Percentiles rank a stretch among this genome's conserved stretches.
Conservation (phyloP, 495 filamentous ascomycete species). For the Penicillium longicatenatum region DNA sequence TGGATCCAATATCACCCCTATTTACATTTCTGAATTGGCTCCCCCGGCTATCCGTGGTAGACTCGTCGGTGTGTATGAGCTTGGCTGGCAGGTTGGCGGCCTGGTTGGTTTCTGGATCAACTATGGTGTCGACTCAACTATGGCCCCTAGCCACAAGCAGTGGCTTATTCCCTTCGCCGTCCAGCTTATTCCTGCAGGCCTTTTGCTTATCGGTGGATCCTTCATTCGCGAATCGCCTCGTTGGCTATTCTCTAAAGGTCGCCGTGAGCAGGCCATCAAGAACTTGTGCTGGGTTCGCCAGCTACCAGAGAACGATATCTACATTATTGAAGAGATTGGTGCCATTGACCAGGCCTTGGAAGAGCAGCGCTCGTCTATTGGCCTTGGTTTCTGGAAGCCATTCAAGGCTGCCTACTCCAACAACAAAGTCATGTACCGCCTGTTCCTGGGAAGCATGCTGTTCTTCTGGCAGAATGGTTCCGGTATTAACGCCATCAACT, state of each 20-base stretch:
- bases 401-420: conserved; percentile 58
- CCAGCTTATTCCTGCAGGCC: conserved; percentile 54
- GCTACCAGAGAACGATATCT: conserved; percentile 57
- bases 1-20: conserved; percentile 71
- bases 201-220: conserved; percentile 50
- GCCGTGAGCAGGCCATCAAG: conserved; percentile 55
- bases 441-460: conserved; percentile 67
- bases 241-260: conserved; percentile 53
- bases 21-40: conserved; percentile 78
- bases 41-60: conserved; percentile 78
- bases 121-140: conserved; percentile 40
- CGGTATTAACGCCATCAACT: conserved; percentile 73
- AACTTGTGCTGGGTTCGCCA: conserved; percentile 67
- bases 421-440: conserved; percentile 62
- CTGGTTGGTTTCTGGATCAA: conserved; percentile 77
- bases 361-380: conserved; percentile 58
- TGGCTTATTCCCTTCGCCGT: conserved; percentile 60
- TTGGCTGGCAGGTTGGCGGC: conserved; percentile 73
- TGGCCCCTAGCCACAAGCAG: conserved; percentile 40
- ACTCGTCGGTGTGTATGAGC: conserved; percentile 73
- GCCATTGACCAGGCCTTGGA: conserved; percentile 64
- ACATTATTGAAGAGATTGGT: conserved; percentile 66
- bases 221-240: conserved; percentile 58
- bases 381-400: conserved; percentile 69
- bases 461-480: conserved; percentile 71